Evolutionary conservation across 179 eudicot genomes (phyloP).

Genomic region (Heliamphora pulchella): DNA sequence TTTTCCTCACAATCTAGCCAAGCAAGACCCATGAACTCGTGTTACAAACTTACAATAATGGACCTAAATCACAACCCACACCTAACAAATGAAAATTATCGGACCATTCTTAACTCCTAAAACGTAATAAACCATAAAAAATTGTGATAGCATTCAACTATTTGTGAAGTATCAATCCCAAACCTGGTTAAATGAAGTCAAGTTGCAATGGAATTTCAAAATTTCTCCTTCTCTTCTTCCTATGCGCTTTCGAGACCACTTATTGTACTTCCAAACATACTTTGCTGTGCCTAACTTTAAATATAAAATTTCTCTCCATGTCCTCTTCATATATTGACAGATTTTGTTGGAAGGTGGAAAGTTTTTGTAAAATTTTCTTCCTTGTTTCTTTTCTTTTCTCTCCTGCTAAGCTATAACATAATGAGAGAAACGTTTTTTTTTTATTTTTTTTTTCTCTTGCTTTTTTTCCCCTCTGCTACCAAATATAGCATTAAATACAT

Average conservation of each 20-base stretch:
- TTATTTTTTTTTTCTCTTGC: background rate
- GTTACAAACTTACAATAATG: background rate
- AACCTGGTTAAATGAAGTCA: background rate
- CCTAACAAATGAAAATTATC: background rate
- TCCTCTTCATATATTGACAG: background rate
- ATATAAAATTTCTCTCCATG: background rate
- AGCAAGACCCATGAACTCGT: background rate
- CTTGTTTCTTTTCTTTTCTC: background rate
- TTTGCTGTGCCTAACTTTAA: background rate
- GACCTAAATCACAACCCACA: background rate
- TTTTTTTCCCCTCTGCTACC: background rate
- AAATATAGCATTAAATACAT: background rate
- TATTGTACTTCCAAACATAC: background rate
- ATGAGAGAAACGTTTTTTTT: background rate
- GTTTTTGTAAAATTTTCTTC: background rate
- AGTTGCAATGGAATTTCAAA: background rate
- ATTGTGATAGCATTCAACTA: background rate
- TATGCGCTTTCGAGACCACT: background rate
- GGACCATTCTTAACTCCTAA: background rate
- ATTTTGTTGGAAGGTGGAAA: background rate
- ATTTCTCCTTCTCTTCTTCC: background rate
- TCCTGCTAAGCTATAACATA: background rate
- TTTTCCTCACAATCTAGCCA: background rate
- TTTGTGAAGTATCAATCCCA: background rate
- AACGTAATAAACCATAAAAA: background rate